A percentile compares a stretch with the other conserved stretches of the same genome.
These are phyloP conservation scores for Solanum tarapatanum DNA, from an alignment of 257 asterid species.

Conservation along the genomic window DNA sequence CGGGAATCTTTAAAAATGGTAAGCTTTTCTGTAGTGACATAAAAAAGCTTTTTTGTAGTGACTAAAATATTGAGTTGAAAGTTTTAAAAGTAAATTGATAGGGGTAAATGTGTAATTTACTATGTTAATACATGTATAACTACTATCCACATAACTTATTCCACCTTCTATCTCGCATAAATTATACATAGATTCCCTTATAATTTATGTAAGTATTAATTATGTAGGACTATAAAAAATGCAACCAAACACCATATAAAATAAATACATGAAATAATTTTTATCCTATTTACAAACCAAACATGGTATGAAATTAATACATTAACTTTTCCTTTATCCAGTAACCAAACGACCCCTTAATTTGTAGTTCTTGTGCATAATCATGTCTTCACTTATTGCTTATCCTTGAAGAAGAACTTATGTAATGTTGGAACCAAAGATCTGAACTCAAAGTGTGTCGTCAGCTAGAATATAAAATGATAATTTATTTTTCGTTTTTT, in stretches of 20 bases:
- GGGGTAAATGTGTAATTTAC: neutral
- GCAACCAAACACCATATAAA: neutral
- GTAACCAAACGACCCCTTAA: neutral
- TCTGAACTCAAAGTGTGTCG: neutral
- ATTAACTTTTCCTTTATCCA: neutral
- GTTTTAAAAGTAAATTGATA: neutral
- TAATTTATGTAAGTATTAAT: neutral
- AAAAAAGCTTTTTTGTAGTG: neutral
- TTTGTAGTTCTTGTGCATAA: neutral
- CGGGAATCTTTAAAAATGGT: neutral
- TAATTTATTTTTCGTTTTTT: neutral
- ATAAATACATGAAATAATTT: neutral
- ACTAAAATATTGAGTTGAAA: neutral
- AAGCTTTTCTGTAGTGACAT: neutral
- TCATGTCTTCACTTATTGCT: neutral
- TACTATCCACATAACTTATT: neutral
- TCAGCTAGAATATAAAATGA: neutral
- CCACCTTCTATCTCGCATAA: neutral
- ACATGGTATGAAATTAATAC: neutral
- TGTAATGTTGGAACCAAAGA: neutral
- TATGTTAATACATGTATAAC: neutral
- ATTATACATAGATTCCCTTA: neutral
- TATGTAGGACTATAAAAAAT: neutral
- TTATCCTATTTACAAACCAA: neutral
- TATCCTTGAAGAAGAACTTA: neutral